Evolutionary conservation across 2,329 filamentous ascomycete species (phyloP), one percentile per base, ranked within the genome.

Genomic region (Diplodia mutila): DNA sequence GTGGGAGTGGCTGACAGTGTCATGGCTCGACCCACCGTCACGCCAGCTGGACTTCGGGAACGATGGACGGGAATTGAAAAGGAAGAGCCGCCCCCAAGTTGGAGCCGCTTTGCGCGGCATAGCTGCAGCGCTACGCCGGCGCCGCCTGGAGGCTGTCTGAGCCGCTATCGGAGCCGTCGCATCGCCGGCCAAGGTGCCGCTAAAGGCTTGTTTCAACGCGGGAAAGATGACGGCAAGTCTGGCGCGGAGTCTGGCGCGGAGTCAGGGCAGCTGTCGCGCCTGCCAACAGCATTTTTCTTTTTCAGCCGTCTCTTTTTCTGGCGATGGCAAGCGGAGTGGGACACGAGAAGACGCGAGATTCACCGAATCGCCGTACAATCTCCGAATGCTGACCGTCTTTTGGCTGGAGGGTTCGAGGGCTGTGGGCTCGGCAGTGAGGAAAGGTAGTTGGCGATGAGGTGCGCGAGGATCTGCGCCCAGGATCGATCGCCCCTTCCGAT

Each of bases 11-110:
- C 27, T 46, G 64, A 27, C 37, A 51, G 59, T 29, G 59, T 63
- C 59, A 51, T 51, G 46, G 64, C 64, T 66, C 64, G 64, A 39
- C 64, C 64, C 64, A 66, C 64, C 64, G 64, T 66, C 64, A 66
- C 64, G 64, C 64, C 53, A 66, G 34, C 63, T 37, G 42, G 2
- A 29, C 53, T 37, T 66, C 64, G 64, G 64, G 53, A 66, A 59
- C 42, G 64, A 59, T 51, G 54, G 21, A 66, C 64, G 64, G 64
- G 64, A 66, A 66, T 53, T 59, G 42, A 21, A 48, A 46, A 27
- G 23, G 39, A 37, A 25, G 59, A n/a, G 42, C 25, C 57, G 57
- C 46, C 46, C 57, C 42, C 57, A 51, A 25, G 29, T 16, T 32
- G 23, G 16, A 61, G 55, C 55, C 39, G 25, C 29, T 9, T 29